Percentiles rank a stretch among this genome's conserved stretches.
phyloP scores from a whole-genome alignment of 768 basidiomycete genomes.

The Boletus subparvulus region DNA sequence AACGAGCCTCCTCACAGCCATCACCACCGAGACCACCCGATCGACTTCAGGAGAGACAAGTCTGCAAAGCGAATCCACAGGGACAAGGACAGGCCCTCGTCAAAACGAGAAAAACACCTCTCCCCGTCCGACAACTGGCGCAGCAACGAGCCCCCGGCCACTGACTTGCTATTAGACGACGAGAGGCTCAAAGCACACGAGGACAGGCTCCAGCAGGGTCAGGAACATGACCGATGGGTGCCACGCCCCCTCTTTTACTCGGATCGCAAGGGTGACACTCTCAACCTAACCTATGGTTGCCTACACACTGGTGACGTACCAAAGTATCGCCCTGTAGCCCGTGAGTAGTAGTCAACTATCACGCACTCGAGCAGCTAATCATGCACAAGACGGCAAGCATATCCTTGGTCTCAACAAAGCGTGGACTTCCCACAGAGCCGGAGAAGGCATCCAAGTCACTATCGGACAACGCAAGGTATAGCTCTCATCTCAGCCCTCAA shows the following conservation, averaged over 20 bases:
- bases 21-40: constrained; percentile 11
- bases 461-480: constrained; percentile 45
- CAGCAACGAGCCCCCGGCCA: constrained; percentile 12
- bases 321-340: constrained; percentile 56
- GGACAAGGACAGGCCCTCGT: constrained; percentile 31
- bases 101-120: constrained; percentile 32
- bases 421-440: constrained; percentile 50
- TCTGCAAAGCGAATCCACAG: constrained; percentile 22
- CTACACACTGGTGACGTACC: constrained; percentile 63
- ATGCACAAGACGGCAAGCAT: constrained; percentile 44
- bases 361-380: constrained; percentile 45
- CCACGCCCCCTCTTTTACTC: constrained; percentile 50
- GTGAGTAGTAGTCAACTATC: constrained; percentile 40
- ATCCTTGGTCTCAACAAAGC: constrained; percentile 60
- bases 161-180: constrained; percentile 24
- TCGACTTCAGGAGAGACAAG: constrained; percentile 21
- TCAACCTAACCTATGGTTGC: constrained; percentile 68
- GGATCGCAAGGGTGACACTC: constrained; percentile 63
- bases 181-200: constrained; percentile 36
- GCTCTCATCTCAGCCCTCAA: neutral
- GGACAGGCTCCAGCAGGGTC: constrained; percentile 29
- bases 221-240: constrained; percentile 25
- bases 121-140: constrained; percentile 28
- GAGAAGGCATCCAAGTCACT: constrained; percentile 63
- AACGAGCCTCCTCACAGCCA: constrained; percentile 15